Evolutionary conservation across 164 flowering plant genomes (phyloP).

Genomic region (Vitis riparia): DNA sequence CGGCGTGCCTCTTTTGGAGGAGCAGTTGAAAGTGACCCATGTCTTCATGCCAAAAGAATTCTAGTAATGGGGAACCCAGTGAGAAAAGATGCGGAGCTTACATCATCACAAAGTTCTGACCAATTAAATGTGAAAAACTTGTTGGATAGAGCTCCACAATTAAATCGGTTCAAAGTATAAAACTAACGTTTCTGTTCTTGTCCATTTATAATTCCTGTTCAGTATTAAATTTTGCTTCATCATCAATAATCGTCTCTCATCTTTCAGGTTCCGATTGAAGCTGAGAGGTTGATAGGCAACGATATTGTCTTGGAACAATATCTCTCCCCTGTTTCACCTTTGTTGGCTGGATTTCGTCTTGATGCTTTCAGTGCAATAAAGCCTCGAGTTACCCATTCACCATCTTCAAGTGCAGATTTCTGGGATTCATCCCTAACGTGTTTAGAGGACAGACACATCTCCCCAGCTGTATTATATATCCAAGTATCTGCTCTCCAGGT

Average conservation of each 20-base stretch:
- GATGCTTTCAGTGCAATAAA: constrained; percentile 83
- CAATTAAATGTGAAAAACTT: constrained; percentile 54
- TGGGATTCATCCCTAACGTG: constrained; percentile 41
- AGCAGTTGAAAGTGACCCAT: constrained; percentile 53
- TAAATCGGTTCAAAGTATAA: constrained; percentile 75
- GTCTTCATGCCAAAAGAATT: constrained; percentile 85
- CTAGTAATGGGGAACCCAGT: constrained; percentile 73
- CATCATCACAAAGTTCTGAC: constrained; percentile 50
- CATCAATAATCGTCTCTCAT: constrained; percentile 1
- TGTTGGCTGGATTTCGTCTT: constrained; percentile 83
- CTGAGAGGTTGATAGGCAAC: constrained; percentile 57
- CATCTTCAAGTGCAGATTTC: constrained; percentile 39
- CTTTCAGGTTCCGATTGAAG: constrained; percentile 82
- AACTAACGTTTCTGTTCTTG: constrained; percentile 3
- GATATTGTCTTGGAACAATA: constrained; percentile 78
- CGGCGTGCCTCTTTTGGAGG: constrained; percentile 85
- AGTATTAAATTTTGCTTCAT: background rate
- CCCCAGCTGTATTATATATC: constrained; percentile 75
- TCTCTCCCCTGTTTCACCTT: constrained; percentile 73
- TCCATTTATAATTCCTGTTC: constrained; percentile 5
- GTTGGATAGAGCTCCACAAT: constrained; percentile 76
- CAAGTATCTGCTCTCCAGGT: constrained; percentile 80
- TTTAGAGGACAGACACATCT: constrained; percentile 71
- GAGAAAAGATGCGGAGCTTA: constrained; percentile 40
- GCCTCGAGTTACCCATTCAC: constrained; percentile 82